Evolutionary conservation across 139 green algal genomes (phyloP).

Genomic region (Chlorella sp.): DNA sequence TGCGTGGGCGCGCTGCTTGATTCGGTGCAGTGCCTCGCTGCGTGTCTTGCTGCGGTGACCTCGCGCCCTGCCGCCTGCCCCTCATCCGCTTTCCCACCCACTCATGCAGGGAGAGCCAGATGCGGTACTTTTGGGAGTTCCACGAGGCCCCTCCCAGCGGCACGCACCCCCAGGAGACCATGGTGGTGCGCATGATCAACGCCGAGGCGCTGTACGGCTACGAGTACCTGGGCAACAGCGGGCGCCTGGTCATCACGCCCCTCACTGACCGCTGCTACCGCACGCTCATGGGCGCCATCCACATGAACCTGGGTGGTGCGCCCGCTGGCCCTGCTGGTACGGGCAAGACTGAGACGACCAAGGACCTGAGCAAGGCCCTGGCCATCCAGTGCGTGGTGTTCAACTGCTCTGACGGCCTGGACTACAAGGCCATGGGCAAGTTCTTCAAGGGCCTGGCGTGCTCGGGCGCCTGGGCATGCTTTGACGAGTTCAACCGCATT

Average conservation of each 20-base stretch:
- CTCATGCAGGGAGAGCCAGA: slow-evolving; percentile 38
- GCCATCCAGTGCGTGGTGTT: slow-evolving; percentile 81
- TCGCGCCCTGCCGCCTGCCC: too few relatives aligned
- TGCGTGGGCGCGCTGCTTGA: background rate
- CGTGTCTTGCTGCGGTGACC: slow-evolving; percentile 1
- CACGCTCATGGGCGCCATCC: slow-evolving; percentile 76
- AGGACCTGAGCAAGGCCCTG: slow-evolving; percentile 65
- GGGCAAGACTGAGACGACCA: slow-evolving; percentile 62
- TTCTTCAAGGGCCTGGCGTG: slow-evolving; percentile 78
- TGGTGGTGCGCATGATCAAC: slow-evolving; percentile 65
- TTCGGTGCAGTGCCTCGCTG: too few relatives aligned
- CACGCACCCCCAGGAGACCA: slow-evolving; percentile 50
- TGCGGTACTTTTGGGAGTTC: slow-evolving; percentile 71
- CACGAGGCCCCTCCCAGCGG: slow-evolving; percentile 59
- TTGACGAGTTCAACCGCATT: slow-evolving; percentile 80
- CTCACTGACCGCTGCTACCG: slow-evolving; percentile 48
- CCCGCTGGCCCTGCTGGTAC: slow-evolving; percentile 53
- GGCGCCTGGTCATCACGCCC: slow-evolving; percentile 78
- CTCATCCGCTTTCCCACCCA: too few relatives aligned
- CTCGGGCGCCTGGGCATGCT: slow-evolving; percentile 68
- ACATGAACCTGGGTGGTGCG: slow-evolving; percentile 75
- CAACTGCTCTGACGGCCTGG: slow-evolving; percentile 70
- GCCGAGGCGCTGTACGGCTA: slow-evolving; percentile 60
- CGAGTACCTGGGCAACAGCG: slow-evolving; percentile 75
- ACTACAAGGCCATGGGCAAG: slow-evolving; percentile 76